phyloP scores from a whole-genome alignment of 257 asterid genomes.

The Solanum phureja region DNA sequence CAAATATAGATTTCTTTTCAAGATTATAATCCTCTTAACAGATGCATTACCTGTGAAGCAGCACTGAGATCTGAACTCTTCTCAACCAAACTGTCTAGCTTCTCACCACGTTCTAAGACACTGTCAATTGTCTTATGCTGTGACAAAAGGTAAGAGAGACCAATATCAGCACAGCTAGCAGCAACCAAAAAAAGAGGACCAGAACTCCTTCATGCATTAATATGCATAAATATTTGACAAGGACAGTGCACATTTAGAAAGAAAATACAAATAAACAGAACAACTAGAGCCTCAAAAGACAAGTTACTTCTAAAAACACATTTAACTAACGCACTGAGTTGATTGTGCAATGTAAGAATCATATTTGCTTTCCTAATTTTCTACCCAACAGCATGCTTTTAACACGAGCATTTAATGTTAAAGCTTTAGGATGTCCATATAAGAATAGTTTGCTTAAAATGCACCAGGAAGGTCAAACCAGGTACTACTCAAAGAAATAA shows the following conservation, averaged over 20 bases:
- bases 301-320: neutral
- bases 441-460: neutral
- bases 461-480: neutral
- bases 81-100: conserved; percentile 90
- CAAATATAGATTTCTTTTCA: neutral
- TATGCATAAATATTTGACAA: neutral
- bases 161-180: neutral
- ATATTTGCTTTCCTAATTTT: neutral
- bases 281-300: neutral
- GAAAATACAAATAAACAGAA: neutral
- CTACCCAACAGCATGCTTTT: neutral
- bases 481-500: neutral
- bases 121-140: conserved; percentile 98
- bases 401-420: neutral
- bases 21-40: neutral
- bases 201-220: neutral
- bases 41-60: conserved; percentile 68
- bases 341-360: neutral
- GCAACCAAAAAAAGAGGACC: neutral
- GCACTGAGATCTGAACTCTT: conserved; percentile 95
- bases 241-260: neutral
- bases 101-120: conserved; percentile 83
- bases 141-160: conserved; percentile 9
- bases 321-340: neutral
- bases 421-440: neutral